Conservation (phyloP, 179 eudicot species). For the Patellifolia procumbens region DNA sequence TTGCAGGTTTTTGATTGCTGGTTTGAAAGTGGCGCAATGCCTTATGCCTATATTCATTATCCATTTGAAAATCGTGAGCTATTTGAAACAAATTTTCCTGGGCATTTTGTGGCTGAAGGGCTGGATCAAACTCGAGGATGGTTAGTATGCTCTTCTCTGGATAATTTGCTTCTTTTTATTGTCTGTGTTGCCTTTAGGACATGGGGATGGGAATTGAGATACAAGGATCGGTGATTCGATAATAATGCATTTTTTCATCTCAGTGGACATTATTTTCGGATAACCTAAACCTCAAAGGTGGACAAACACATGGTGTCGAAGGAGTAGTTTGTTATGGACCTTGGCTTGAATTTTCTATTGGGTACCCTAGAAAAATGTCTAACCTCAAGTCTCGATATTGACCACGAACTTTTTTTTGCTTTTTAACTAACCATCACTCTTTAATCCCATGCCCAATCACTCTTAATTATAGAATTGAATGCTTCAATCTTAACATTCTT, state of each 20-base stretch:
- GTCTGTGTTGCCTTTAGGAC: background rate
- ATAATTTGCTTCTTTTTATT: background rate
- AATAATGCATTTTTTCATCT: background rate
- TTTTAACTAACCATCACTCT: too few species aligned
- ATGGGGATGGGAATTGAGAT: too few species aligned
- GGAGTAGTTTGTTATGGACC: background rate
- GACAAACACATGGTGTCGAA: background rate
- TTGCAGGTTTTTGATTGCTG: constrained; percentile 97
- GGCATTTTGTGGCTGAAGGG: constrained; percentile 99
- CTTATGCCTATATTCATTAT: constrained; percentile 93
- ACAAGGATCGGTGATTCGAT: background rate
- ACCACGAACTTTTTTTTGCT: too few species aligned
- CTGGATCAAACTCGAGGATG: constrained; percentile 99
- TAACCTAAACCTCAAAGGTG: background rate
- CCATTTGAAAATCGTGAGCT: constrained; percentile 89
- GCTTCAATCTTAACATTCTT: too few species aligned
- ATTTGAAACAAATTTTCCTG: constrained; percentile 86
- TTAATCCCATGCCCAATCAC: too few species aligned
- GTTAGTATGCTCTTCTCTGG: constrained; percentile 44
- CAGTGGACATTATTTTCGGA: background rate
- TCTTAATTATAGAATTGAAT: too few species aligned
- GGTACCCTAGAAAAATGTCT: background rate
- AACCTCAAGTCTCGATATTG: too few species aligned
- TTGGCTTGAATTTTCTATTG: background rate
- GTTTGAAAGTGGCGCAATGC: constrained; percentile 99